Conservation (phyloP, 192 early-diverging fungal genomes). For the Kappamyces sp. region DNA sequence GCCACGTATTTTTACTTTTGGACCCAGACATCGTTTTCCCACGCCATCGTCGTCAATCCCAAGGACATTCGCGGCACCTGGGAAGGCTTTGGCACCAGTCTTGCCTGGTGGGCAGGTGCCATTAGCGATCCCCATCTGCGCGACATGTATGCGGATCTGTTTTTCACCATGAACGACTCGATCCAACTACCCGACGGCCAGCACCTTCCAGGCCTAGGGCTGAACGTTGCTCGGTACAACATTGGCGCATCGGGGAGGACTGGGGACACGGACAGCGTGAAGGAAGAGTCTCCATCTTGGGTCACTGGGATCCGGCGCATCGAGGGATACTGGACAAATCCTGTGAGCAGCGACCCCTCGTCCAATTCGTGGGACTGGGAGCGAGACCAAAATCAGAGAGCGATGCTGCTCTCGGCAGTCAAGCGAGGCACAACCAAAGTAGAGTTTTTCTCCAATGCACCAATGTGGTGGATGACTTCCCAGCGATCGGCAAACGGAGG, state of each 20-base stretch:
- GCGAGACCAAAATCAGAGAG: constrained; percentile 18
- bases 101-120: constrained; percentile 18
- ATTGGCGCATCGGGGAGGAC: constrained; percentile 19
- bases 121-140: constrained; percentile 10
- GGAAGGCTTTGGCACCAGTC: constrained; percentile 22
- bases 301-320: neutral
- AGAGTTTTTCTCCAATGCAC: constrained; percentile 27
- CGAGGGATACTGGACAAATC: constrained; percentile 18
- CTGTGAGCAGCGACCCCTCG: neutral
- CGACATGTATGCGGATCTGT: constrained; percentile 19
- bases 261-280: constrained; percentile 10
- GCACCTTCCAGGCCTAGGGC: constrained; percentile 12
- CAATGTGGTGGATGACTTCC: constrained; percentile 31
- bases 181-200: neutral
- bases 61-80: too few relatives aligned
- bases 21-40: too few relatives aligned
- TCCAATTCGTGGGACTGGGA: constrained; percentile 22
- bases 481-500: constrained; percentile 19
- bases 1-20: too few relatives aligned
- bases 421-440: constrained; percentile 2
- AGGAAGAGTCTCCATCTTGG: constrained; percentile 7
- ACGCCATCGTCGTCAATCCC: too few relatives aligned
- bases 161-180: constrained; percentile 17
- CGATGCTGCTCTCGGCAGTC: constrained; percentile 16
- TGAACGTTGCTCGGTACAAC: constrained; percentile 25